Conservation (phyloP, 768 basidiomycete genomes). For the Termitomyces sp. region DNA sequence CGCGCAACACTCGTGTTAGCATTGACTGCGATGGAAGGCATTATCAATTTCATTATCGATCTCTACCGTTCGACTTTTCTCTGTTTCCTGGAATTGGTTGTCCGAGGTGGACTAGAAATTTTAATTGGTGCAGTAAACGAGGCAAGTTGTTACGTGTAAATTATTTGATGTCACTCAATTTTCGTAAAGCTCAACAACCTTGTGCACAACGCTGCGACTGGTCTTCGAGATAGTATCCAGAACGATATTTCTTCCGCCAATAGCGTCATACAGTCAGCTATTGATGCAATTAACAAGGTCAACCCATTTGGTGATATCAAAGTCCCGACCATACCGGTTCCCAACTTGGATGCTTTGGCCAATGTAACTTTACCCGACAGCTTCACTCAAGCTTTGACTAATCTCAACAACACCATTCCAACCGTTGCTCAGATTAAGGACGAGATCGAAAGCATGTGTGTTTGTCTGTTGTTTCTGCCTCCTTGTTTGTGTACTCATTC, state of each 20-base stretch:
- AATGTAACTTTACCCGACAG: constrained; percentile 78
- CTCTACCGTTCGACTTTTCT: constrained; percentile 90
- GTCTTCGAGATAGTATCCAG: constrained; percentile 68
- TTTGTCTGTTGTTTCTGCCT: constrained; percentile 7
- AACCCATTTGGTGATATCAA: constrained; percentile 68
- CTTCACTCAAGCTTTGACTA: constrained; percentile 67
- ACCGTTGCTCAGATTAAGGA: constrained; percentile 71
- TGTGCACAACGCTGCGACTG: constrained; percentile 52
- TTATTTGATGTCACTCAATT: not conserved
- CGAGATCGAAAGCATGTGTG: constrained; percentile 63
- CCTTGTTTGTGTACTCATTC: not conserved
- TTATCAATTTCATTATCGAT: constrained; percentile 90
- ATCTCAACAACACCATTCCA: constrained; percentile 78
- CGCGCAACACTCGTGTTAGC: constrained; percentile 68
- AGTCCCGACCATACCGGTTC: constrained; percentile 69
- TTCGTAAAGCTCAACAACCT: constrained; percentile 61
- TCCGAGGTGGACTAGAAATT: constrained; percentile 74
- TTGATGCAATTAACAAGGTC: constrained; percentile 67
- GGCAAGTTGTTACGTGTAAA: constrained; percentile 38
- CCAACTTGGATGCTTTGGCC: constrained; percentile 66
- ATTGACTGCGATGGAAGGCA: constrained; percentile 78
- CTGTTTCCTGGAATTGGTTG: constrained; percentile 88
- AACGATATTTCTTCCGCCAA: constrained; percentile 66
- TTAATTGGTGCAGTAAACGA: constrained; percentile 81
- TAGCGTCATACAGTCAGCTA: constrained; percentile 55